A percentile compares a stretch with the other conserved stretches of the same genome.
These are phyloP conservation scores for Ceriops zippeliana DNA, from an alignment of 345 rosid genomes.

Conservation along the genomic window DNA sequence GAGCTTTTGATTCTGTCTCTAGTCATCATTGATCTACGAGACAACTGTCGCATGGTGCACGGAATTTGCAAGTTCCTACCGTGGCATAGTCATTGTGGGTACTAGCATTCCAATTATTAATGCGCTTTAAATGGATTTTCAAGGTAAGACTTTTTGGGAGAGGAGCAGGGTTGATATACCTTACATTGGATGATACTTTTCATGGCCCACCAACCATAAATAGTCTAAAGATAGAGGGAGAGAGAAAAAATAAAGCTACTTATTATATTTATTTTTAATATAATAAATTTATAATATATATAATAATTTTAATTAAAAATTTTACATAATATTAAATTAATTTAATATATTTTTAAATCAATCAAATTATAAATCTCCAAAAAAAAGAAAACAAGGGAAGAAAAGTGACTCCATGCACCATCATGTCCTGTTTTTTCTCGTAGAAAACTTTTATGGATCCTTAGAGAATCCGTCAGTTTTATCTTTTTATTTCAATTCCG, in stretches of 20 bases:
- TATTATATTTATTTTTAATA: background rate
- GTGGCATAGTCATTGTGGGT: background rate
- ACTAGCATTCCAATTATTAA: background rate
- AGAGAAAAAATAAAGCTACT: background rate
- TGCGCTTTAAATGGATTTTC: background rate
- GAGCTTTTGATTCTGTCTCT: too few relatives aligned
- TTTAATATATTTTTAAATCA: too few relatives aligned
- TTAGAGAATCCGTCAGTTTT: background rate
- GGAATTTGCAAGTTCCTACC: too few relatives aligned
- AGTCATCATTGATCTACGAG: too few relatives aligned
- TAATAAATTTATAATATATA: too few relatives aligned
- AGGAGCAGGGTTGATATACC: background rate
- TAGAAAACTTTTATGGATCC: background rate
- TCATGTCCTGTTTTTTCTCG: background rate
- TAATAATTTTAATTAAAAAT: too few relatives aligned
- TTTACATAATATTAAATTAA: too few relatives aligned
- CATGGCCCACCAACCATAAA: constrained; percentile 4
- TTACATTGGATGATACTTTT: background rate
- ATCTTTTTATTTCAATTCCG: background rate
- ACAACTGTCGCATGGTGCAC: too few relatives aligned
- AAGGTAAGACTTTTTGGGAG: background rate
- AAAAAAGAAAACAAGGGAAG: too few relatives aligned
- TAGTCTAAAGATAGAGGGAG: constrained; percentile 1
- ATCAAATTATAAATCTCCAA: too few relatives aligned
- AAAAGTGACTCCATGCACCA: background rate